Conservation (phyloP, 192 early-diverging fungal genomes). For the Coemansia furcata region DNA sequence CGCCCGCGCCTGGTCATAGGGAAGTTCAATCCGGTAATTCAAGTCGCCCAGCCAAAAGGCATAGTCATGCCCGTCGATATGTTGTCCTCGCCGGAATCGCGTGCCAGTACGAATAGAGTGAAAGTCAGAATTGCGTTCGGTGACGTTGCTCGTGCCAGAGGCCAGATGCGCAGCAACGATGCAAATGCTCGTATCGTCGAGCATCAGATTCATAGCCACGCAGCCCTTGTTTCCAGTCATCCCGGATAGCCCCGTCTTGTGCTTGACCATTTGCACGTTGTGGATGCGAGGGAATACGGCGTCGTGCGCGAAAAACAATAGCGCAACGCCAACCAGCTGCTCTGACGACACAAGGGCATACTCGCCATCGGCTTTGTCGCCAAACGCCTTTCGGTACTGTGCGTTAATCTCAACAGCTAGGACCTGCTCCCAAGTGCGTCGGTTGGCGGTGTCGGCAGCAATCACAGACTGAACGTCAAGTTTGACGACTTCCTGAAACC, state of each 20-base stretch:
- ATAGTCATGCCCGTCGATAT: constrained; percentile 78
- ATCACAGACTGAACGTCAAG: constrained; percentile 71
- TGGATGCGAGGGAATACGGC: constrained; percentile 68
- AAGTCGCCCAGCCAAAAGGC: constrained; percentile 89
- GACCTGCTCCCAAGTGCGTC: constrained; percentile 48
- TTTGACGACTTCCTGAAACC: constrained; percentile 97
- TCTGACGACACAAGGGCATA: constrained; percentile 84
- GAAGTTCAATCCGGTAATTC: constrained; percentile 82
- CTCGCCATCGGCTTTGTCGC: constrained; percentile 22
- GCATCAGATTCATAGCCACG: constrained; percentile 84
- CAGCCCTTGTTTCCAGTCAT: constrained; percentile 99
- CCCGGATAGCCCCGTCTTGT: constrained; percentile 93
- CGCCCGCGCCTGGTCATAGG: constrained; percentile 63
- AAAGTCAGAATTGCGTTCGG: constrained; percentile 84
- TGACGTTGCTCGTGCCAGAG: constrained; percentile 70
- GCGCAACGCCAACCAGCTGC: constrained; percentile 86
- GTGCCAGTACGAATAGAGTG: constrained; percentile 74
- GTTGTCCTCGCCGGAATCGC: constrained; percentile 65
- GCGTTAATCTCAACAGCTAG: constrained; percentile 35
- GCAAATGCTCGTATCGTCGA: constrained; percentile 83
- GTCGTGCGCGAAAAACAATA: constrained; percentile 84
- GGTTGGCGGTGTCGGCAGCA: constrained; percentile 61
- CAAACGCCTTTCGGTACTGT: constrained; percentile 26
- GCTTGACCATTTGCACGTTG: constrained; percentile 76
- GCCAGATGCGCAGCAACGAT: constrained; percentile 95